Evolutionary conservation across 805 yeast genomes (phyloP).

Genomic region (Lachancea waltii): DNA sequence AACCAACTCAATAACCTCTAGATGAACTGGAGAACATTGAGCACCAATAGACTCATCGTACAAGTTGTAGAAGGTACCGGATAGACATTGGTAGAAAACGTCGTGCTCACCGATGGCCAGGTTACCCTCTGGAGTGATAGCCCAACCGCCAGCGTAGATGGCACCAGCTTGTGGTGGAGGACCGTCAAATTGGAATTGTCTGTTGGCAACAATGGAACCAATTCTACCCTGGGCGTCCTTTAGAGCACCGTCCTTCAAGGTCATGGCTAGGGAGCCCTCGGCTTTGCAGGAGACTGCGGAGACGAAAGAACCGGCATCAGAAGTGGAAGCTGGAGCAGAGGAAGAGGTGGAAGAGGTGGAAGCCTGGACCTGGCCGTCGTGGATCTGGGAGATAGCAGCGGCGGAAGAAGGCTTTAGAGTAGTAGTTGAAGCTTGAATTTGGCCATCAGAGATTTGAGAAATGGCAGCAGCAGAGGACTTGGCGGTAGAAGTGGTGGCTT

Average conservation of each 20-base stretch:
- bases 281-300: slow-evolving; percentile 39
- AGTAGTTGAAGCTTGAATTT: slow-evolving; percentile 42
- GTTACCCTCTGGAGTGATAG: slow-evolving; percentile 45
- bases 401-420: slow-evolving; percentile 27
- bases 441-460: slow-evolving; percentile 48
- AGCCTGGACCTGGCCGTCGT: slow-evolving; percentile 32
- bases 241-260: slow-evolving; percentile 45
- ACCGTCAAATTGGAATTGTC: slow-evolving; percentile 83
- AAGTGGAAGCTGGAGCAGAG: slow-evolving; percentile 18
- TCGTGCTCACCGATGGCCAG: slow-evolving; percentile 58
- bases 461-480: slow-evolving; percentile 30
- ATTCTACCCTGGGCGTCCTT: slow-evolving; percentile 58
- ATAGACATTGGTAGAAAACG: slow-evolving; percentile 65
- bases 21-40: slow-evolving; percentile 59
- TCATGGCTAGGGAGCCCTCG: slow-evolving; percentile 47
- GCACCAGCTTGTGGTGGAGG: slow-evolving; percentile 82
- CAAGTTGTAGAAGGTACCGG: slow-evolving; percentile 74
- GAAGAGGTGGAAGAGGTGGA: slow-evolving; percentile 21
- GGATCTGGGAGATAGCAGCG: slow-evolving; percentile 40
- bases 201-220: slow-evolving; percentile 75
- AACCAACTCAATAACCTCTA: slow-evolving; percentile 52
- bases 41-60: slow-evolving; percentile 57
- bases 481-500: slow-evolving; percentile 33
- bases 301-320: slow-evolving; percentile 25
- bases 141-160: slow-evolving; percentile 65